Percentiles rank a stretch among this genome's conserved stretches.
phyloP scores from a whole-genome alignment of 176 grass and related monocot genomes.

The maize (Zea mays) region DNA sequence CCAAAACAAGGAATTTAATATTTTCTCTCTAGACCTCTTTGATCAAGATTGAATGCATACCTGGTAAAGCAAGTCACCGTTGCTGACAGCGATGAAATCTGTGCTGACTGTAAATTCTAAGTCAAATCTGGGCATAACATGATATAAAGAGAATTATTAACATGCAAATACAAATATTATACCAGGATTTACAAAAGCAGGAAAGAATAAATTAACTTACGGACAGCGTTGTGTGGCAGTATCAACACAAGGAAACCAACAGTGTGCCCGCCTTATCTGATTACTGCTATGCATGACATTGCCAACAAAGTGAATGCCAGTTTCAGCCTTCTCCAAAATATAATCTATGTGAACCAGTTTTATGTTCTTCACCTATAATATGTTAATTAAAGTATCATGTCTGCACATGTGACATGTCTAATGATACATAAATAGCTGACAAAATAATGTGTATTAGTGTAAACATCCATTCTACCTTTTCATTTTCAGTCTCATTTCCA shows the following conservation, averaged over 20 bases:
- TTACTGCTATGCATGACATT: constrained; percentile 67
- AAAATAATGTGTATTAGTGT: constrained; percentile 15
- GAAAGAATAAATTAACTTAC: constrained; percentile 58
- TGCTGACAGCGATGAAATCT: constrained; percentile 89
- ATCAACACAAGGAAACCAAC: constrained; percentile 98
- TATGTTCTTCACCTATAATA: constrained; percentile 64
- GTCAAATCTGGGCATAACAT: constrained; percentile 76
- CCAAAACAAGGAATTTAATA: constrained; percentile 18
- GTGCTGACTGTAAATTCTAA: constrained; percentile 85
- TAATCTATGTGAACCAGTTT: constrained; percentile 91
- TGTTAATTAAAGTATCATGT: constrained; percentile 30
- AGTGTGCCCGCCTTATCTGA: constrained; percentile 73
- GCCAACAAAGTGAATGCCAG: constrained; percentile 80
- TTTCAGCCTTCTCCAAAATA: constrained; percentile 80
- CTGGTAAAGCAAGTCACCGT: constrained; percentile 92
- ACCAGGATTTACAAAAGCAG: constrained; percentile 30
- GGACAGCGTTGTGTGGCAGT: constrained; percentile 58
- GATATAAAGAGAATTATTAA: constrained; percentile 19
- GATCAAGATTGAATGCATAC: constrained; percentile 44
- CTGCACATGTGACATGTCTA: neutral
- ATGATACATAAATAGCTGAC: constrained; percentile 10
- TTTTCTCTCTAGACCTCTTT: neutral
- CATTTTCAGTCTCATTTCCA: constrained; percentile 24
- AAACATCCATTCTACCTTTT: constrained; percentile 44
- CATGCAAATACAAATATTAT: constrained; percentile 35